These are phyloP conservation scores for Stemphylium beticola DNA, from an alignment of 2,329 filamentous ascomycete genomes.

Conservation along the genomic window DNA sequence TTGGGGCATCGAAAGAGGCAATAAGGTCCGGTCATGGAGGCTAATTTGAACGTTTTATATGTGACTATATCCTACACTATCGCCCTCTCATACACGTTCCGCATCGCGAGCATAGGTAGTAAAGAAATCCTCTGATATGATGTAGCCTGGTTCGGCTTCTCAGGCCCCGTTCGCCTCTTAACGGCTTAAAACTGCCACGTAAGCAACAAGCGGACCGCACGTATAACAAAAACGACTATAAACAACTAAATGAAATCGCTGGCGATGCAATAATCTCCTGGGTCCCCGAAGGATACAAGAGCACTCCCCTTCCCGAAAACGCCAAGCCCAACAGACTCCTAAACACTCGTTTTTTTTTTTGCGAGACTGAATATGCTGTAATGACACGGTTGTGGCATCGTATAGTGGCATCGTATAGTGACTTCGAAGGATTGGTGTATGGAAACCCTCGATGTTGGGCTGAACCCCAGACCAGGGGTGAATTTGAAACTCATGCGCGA, in stretches of 20 bases:
- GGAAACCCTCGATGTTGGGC: neutral
- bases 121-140: neutral
- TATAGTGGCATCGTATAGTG: neutral
- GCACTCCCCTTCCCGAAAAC: constrained; percentile 2
- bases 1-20: neutral
- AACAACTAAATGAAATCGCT: neutral
- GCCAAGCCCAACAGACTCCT: constrained; percentile 1
- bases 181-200: neutral
- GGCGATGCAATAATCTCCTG: neutral
- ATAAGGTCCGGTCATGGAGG: neutral
- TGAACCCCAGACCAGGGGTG: neutral
- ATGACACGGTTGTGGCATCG: constrained; percentile 1
- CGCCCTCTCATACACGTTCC: neutral
- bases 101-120: neutral
- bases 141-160: too few species aligned
- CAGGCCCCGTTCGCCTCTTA: neutral
- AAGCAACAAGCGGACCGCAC: neutral
- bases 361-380: neutral
- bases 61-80: constrained; percentile 4
- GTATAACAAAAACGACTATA: neutral
- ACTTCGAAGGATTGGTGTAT: neutral
- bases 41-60: neutral
- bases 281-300: neutral
- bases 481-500: constrained; percentile 12
- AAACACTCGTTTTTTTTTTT: neutral